Evolutionary conservation across 1,284 basidiomycete species (phyloP).

Genomic region (Apiotrichum domesticum): DNA sequence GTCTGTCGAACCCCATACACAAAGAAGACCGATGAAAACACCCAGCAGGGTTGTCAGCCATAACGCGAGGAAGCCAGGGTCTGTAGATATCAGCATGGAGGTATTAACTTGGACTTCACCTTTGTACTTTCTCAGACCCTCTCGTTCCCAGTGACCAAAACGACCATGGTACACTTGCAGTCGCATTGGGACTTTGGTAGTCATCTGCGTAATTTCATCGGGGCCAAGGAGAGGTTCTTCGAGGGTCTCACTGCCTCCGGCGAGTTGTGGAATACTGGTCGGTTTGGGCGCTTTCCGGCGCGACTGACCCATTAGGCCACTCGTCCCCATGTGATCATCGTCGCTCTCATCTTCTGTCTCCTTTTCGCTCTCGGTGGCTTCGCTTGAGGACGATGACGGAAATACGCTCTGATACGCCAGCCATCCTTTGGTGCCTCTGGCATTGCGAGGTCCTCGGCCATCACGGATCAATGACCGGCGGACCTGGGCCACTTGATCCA

Average conservation of each 20-base stretch:
- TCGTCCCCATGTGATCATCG: constrained; percentile 18
- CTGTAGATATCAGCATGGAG: constrained; percentile 13
- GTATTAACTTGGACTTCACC: constrained; percentile 23
- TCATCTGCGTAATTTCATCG: constrained; percentile 24
- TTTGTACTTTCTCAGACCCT: constrained; percentile 44
- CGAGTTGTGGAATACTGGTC: not conserved
- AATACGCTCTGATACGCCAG: constrained; percentile 47
- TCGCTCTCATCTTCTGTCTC: constrained; percentile 32
- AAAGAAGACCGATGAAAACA: constrained; percentile 38
- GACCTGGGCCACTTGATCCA: constrained; percentile 33
- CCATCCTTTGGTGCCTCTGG: constrained; percentile 40
- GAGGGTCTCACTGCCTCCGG: constrained; percentile 10
- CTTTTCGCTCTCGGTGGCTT: constrained; percentile 34
- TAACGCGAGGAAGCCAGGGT: constrained; percentile 42
- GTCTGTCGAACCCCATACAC: constrained; percentile 47
- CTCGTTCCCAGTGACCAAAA: constrained; percentile 45
- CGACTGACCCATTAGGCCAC: constrained; percentile 22
- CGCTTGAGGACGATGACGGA: constrained; percentile 37
- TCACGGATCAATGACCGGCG: constrained; percentile 24
- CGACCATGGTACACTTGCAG: constrained; percentile 45
- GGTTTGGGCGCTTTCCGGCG: constrained; percentile 5
- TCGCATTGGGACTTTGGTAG: constrained; percentile 28
- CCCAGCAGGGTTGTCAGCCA: constrained; percentile 39
- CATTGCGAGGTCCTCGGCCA: not conserved
- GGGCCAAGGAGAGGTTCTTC: constrained; percentile 36